Percentiles rank a stretch among this genome's conserved stretches.
Conservation (phyloP, 148 eudicot species). For the Suaeda aralocaspica region DNA sequence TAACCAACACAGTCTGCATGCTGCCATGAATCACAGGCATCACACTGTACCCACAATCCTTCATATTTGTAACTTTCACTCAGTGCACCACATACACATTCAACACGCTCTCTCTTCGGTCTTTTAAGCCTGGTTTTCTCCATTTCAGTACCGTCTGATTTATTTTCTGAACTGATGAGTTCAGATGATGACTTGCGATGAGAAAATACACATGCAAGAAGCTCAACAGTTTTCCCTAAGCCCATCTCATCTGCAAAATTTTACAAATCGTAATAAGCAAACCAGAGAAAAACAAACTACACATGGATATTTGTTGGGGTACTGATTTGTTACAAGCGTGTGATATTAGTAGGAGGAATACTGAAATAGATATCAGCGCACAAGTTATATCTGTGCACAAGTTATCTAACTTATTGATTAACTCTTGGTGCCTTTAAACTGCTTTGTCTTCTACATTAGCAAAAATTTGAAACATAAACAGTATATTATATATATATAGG, state of each 20-base stretch:
- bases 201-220: constrained; percentile 82
- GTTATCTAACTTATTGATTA: neutral
- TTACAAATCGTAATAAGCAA: constrained; percentile 21
- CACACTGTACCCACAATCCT: constrained; percentile 98
- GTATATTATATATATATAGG: too few species aligned
- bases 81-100: constrained; percentile 91
- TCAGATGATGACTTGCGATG: constrained; percentile 62
- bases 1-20: constrained; percentile 90
- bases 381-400: neutral
- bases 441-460: too few species aligned
- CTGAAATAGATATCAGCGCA: too few species aligned
- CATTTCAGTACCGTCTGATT: constrained; percentile 25
- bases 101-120: constrained; percentile 87
- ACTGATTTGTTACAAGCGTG: too few species aligned
- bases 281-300: constrained; percentile 4
- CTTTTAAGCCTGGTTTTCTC: constrained; percentile 49
- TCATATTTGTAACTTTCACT: constrained; percentile 68
- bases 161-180: constrained; percentile 16
- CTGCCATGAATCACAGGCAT: constrained; percentile 99
- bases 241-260: constrained; percentile 90
- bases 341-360: too few species aligned
- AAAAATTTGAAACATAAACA: too few species aligned
- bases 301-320: too few species aligned
- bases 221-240: constrained; percentile 93
- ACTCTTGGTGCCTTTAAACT: too few species aligned